Conservation (phyloP, 1,284 basidiomycete species). For the Anthracocystis setariae region DNA sequence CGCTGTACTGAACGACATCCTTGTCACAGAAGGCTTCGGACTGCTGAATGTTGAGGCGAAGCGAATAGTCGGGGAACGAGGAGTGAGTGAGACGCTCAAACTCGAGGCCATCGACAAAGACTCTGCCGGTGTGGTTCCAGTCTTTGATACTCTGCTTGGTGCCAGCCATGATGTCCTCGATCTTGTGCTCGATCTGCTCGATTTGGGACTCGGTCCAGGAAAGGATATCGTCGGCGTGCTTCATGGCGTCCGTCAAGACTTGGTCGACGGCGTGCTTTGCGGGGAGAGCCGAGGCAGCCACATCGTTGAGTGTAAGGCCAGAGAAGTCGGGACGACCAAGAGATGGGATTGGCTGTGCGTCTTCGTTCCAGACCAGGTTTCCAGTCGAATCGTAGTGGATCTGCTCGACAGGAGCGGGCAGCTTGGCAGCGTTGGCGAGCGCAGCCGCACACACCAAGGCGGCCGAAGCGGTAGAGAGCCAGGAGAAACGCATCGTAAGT, state of each 20-base stretch:
- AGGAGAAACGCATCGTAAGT: conserved; percentile 55
- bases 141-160: conserved; percentile 43
- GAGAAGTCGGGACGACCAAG: conserved; percentile 58
- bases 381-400: conserved; percentile 54
- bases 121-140: conserved; percentile 67
- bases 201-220: conserved; percentile 67
- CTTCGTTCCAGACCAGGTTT: conserved; percentile 55
- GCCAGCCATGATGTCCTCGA: conserved; percentile 26
- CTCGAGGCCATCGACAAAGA: conserved; percentile 62
- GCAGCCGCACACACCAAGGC: conserved; percentile 56
- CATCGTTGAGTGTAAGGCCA: conserved; percentile 26
- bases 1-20: conserved; percentile 82
- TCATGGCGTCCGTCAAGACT: conserved; percentile 62
- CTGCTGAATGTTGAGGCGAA: conserved; percentile 72
- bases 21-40: conserved; percentile 76
- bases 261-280: conserved; percentile 71
- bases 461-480: conserved; percentile 58
- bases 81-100: conserved; percentile 79
- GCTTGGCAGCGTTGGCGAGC: conserved; percentile 47
- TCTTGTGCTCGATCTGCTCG: conserved; percentile 48
- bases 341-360: conserved; percentile 23
- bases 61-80: conserved; percentile 76
- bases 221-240: conserved; percentile 38
- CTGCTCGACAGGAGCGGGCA: conserved; percentile 51
- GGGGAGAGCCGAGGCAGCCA: conserved; percentile 39